Conservation (phyloP, 129 eudicot species). For the Artemisia annua region DNA sequence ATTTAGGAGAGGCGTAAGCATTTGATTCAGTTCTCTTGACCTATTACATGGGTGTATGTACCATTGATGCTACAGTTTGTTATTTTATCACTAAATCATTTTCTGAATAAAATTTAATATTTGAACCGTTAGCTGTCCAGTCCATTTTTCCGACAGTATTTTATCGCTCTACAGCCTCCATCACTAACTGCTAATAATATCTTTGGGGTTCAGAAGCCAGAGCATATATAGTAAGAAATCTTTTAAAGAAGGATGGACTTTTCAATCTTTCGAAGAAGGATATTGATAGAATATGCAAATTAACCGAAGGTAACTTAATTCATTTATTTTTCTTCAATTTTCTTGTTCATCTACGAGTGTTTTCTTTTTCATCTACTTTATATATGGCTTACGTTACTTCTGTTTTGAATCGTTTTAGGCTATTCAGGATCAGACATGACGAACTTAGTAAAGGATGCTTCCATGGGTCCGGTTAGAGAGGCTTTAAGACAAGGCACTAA, state of each 20-base stretch:
- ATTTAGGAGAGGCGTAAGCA: too few species aligned
- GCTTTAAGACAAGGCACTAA: slow-evolving; percentile 68
- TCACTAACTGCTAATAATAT: slow-evolving; percentile 4
- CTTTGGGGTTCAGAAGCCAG: slow-evolving; percentile 59
- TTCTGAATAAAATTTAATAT: too few species aligned
- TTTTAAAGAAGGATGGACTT: slow-evolving; percentile 74
- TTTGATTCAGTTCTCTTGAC: too few species aligned
- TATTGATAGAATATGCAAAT: slow-evolving; percentile 52
- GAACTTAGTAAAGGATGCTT: slow-evolving; percentile 93
- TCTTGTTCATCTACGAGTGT: background rate
- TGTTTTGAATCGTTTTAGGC: slow-evolving; percentile 39
- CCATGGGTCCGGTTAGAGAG: slow-evolving; percentile 96
- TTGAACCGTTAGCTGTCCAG: too few species aligned
- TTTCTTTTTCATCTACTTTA: background rate
- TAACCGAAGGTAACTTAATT: slow-evolving; percentile 58
- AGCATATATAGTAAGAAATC: slow-evolving; percentile 68
- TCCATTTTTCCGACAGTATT: too few species aligned
- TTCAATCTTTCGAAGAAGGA: slow-evolving; percentile 70
- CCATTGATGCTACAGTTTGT: too few species aligned
- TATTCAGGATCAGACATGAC: slow-evolving; percentile 98
- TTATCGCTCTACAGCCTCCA: too few species aligned
- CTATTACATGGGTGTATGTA: too few species aligned
- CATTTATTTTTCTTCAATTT: background rate
- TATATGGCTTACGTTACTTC: background rate
- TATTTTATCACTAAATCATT: too few species aligned